These are phyloP conservation scores for Fusarium transvaalense DNA, from an alignment of 2,329 filamentous ascomycete species.

Conservation along the genomic window DNA sequence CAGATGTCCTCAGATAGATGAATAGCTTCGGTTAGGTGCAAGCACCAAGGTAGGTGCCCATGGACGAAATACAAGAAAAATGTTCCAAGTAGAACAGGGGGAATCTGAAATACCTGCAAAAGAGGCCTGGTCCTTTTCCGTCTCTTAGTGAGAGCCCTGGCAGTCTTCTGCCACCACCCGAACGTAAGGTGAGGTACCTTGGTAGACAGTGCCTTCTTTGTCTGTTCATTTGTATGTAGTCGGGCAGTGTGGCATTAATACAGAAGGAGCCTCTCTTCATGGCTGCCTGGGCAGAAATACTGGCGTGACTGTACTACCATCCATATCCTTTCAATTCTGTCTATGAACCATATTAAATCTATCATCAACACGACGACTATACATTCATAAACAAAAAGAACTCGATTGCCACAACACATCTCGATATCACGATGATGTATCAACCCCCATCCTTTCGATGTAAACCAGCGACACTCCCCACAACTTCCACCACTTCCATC, in stretches of 20 bases:
- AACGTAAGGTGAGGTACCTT: too few species aligned
- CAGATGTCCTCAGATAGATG: too few species aligned
- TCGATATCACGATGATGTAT: not conserved
- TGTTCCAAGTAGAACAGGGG: too few species aligned
- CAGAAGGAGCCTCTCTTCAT: not conserved
- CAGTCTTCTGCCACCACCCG: too few species aligned
- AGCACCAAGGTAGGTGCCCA: not conserved
- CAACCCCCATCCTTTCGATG: not conserved
- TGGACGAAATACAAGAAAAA: too few species aligned
- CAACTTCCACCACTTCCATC: not conserved
- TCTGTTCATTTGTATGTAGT: too few species aligned
- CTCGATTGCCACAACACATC: not conserved
- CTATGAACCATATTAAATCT: not conserved
- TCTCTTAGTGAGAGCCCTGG: too few species aligned
- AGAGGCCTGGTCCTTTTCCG: too few species aligned
- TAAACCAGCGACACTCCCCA: not conserved
- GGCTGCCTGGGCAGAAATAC: not conserved
- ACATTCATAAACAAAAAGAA: not conserved
- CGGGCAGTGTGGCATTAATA: too few species aligned
- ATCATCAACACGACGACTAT: too few species aligned
- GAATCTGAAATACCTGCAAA: too few species aligned
- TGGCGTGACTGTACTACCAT: not conserved
- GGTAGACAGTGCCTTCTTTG: too few species aligned
- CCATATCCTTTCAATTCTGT: not conserved
- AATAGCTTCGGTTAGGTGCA: not conserved